Conservation (phyloP, 352 stramenopile genomes). For the Phytophthora hibernalis region DNA sequence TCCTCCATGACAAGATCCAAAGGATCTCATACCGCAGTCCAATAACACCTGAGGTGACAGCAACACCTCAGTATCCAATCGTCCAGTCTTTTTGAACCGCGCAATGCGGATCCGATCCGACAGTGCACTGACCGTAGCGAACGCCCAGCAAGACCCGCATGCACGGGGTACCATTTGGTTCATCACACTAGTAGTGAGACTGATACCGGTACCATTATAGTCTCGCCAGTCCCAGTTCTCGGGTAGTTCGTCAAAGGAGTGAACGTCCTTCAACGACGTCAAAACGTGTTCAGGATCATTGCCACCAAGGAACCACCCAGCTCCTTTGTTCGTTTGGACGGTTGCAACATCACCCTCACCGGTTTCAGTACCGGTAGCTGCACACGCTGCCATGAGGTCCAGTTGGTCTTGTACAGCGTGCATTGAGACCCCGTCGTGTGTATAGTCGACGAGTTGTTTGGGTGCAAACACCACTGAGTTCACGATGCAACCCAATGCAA, state of each 20-base stretch:
- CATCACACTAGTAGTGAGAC: slow-evolving; percentile 72
- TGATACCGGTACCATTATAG: slow-evolving; percentile 81
- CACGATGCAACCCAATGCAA: slow-evolving; percentile 57
- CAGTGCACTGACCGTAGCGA: slow-evolving; percentile 72
- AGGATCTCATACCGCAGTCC: slow-evolving; percentile 84
- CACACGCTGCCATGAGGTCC: slow-evolving; percentile 59
- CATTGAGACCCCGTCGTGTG: slow-evolving; percentile 46
- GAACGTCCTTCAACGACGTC: slow-evolving; percentile 48
- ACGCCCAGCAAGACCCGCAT: slow-evolving; percentile 84
- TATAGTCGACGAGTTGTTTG: slow-evolving; percentile 45
- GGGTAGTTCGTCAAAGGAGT: slow-evolving; percentile 68
- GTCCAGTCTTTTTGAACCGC: slow-evolving; percentile 62
- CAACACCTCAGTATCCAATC: slow-evolving; percentile 62
- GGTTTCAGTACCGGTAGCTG: slow-evolving; percentile 22
- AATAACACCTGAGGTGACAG: slow-evolving; percentile 76
- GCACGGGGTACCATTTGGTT: slow-evolving; percentile 85
- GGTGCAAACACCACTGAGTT: slow-evolving; percentile 40
- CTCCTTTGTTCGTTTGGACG: slow-evolving; percentile 43
- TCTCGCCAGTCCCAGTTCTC: slow-evolving; percentile 82
- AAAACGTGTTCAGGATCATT: slow-evolving; percentile 66
- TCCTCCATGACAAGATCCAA: slow-evolving; percentile 81
- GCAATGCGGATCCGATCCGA: slow-evolving; percentile 84
- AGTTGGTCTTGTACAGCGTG: slow-evolving; percentile 61
- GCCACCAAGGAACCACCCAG: slow-evolving; percentile 69
- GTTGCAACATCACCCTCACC: slow-evolving; percentile 26